Evolutionary conservation across 208 protist genomes (phyloP), one percentile per base, ranked within the genome.

Genomic region (Pavlovales sp.): DNA sequence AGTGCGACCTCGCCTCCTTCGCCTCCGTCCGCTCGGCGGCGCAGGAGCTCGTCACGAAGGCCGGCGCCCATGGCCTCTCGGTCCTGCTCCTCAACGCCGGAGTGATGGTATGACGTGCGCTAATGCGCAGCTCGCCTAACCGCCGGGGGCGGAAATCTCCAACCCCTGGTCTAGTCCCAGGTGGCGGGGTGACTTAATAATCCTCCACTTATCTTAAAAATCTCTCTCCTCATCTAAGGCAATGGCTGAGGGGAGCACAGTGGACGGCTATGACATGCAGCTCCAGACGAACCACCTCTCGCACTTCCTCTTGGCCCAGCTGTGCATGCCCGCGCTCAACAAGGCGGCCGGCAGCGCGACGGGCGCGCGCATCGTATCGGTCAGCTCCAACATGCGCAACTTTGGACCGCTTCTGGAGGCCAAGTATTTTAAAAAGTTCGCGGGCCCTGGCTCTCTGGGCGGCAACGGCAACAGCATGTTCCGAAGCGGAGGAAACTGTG

Each of bases 71-170:
- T 36, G 28, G 57, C n/a, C 57, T 92, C 30, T 66, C 90, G 37
- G 87, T 88, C 2, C 84, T 92, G 10, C 82, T 79, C 67, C 39
- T 75, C 87, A 92, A 92, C 76, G 90, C 90, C 11, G 90, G 90
- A 5, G 71, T 92, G 36, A 92, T 92, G 90, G 66, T 57, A 22
- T 30, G n/a, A n/a, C n/a, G n/a, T n/a, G n/a, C n/a, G n/a, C n/a
- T n/a, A n/a, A n/a, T n/a, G n/a, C n/a, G n/a, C n/a, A n/a, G n/a
- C n/a, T n/a, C n/a, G n/a, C n/a, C n/a, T n/a, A n/a, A n/a, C n/a
- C n/a, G n/a, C n/a, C n/a, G n/a, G n/a, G n/a, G n/a, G n/a, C n/a
- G n/a, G n/a, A n/a, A n/a, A n/a, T n/a, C n/a, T n/a, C n/a, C n/a
- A n/a, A n/a, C n/a, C n/a, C n/a, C n/a, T n/a, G n/a, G n/a, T n/a